Percentiles rank a stretch among this genome's conserved stretches.
Evolutionary conservation across 169 alveolate genomes (phyloP).

Genomic region (Eimeria necatrix): DNA sequence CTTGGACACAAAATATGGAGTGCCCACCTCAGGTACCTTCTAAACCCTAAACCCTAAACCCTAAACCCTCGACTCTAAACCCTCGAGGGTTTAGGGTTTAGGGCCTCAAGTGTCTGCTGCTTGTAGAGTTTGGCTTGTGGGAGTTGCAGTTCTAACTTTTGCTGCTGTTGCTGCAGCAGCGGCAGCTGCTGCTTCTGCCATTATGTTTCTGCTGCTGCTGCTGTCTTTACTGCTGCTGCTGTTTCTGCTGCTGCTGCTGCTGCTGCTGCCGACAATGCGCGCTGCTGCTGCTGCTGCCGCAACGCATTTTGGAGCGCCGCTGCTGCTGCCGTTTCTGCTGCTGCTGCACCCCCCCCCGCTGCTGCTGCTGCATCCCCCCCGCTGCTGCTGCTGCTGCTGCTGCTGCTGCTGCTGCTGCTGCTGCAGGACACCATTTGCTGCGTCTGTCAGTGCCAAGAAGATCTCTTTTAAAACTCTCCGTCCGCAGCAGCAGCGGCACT

Average conservation of each 20-base stretch:
- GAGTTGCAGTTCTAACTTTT: too few species aligned
- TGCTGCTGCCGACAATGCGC: neutral
- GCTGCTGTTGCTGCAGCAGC: neutral
- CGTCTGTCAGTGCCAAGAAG: conserved; percentile 27
- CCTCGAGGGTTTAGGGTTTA: too few species aligned
- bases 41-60: too few species aligned
- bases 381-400: neutral
- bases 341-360: neutral
- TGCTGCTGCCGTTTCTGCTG: neutral
- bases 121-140: too few species aligned
- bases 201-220: neutral
- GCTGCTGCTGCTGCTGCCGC: neutral
- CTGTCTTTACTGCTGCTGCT: neutral
- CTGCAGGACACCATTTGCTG: conserved; percentile 62
- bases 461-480: conserved; percentile 49
- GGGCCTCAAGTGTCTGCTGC: too few species aligned
- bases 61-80: too few species aligned
- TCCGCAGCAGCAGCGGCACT: neutral
- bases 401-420: neutral
- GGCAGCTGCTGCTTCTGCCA: neutral
- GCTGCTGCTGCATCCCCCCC: neutral
- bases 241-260: neutral
- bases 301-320: neutral
- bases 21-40: conserved; percentile 35
- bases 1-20: conserved; percentile 52